Evolutionary conservation across 805 yeast genomes (phyloP).

Genomic region (Isabelozyma rhagii): DNA sequence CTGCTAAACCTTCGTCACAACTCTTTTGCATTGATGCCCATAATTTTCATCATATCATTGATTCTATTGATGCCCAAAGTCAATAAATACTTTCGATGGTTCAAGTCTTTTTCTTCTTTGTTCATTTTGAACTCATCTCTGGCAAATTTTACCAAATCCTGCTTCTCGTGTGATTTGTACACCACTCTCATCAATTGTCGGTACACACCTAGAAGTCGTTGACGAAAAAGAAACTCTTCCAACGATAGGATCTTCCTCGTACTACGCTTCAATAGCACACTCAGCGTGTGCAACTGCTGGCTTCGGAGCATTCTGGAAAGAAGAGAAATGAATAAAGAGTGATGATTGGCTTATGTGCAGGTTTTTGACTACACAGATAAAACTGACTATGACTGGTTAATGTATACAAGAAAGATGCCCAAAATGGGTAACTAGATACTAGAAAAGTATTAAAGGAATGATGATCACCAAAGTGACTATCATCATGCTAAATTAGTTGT

Average conservation of each 20-base stretch:
- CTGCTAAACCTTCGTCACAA: background rate
- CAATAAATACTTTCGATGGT: conserved; percentile 36
- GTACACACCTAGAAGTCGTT: conserved; percentile 29
- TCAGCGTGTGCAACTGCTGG: background rate
- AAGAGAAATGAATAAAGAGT: background rate
- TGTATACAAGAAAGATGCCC: no score
- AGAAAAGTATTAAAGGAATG: background rate
- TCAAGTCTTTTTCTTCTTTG: conserved; percentile 23
- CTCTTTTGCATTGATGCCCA: conserved; percentile 13
- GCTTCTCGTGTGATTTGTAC: conserved; percentile 33
- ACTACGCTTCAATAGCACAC: background rate
- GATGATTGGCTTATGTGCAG: background rate
- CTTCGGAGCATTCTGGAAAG: background rate
- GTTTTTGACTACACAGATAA: background rate
- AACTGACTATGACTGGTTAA: no score
- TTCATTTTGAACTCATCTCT: conserved; percentile 33
- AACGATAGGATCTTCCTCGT: conserved; percentile 20
- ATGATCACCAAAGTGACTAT: background rate
- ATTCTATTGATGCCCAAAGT: conserved; percentile 27
- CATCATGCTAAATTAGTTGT: background rate
- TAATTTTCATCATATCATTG: conserved; percentile 20
- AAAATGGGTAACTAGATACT: background rate
- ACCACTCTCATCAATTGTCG: conserved; percentile 29
- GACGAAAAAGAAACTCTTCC: conserved; percentile 40
- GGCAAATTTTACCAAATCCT: conserved; percentile 28